Evolutionary conservation across 1,284 basidiomycete species (phyloP), one percentile per base, ranked within the genome.

Genomic region (Puccinia horiana): DNA sequence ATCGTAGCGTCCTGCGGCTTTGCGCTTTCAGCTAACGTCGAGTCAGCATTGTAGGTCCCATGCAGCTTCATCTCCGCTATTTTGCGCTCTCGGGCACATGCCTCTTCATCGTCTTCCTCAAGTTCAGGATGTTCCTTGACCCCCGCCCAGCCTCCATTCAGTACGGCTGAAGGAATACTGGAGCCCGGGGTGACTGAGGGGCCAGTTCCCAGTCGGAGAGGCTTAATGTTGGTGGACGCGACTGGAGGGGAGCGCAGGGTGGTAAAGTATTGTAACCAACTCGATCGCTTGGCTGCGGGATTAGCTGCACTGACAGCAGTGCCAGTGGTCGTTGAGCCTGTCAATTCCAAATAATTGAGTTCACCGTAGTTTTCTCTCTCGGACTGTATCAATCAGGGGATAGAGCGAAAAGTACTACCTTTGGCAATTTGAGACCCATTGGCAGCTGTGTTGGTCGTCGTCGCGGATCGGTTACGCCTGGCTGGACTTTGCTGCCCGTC

Each of bases 21-120:
- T 1, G 75, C 58, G 18, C 26, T 40, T 18, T 65, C 63, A 11
- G 18, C 35, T n/a, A 20, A 12, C 2, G 20, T 37, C n/a, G n/a
- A 37, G 47, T 40, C 69, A 26, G 20, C 32, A 16, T 49, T 26
- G 18, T 32, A 49, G 0, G 47, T 73, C 12, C 94, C 94, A 93
- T 95, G 94, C 44, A 96, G 88, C 87, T 94, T 94, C 92, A 96
- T 92, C 16, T 93, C 93, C 16, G 94, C 94, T 85, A 93, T 90
- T 82, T 95, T 88, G 20, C 93, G 90, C 87, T 95, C 93, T 82
- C 94, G 89, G 87, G 95, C 94, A 83, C 90, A 90, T 70, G 91
- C 89, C 85, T 96, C 94, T 82, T 96, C 93, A 75, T 96, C 94
- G 85, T 95, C 94, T 87, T 96, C 94, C 58, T 90, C 88, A 90